Evolutionary conservation across 441 rosid genomes (phyloP).

Genomic region (Raphanus hybrid): DNA sequence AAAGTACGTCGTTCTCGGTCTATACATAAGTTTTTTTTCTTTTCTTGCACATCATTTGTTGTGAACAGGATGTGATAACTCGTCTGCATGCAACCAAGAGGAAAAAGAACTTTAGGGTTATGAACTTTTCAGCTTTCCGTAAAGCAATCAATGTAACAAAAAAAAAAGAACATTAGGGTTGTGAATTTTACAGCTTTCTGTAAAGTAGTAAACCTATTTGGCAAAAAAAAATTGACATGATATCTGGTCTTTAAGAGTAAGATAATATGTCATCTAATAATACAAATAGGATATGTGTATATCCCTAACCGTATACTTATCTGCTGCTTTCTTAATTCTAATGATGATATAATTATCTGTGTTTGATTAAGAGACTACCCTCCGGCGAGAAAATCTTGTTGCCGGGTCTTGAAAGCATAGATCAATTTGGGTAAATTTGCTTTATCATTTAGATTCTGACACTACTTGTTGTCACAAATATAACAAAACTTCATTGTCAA

Average conservation of each 20-base stretch:
- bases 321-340: no score
- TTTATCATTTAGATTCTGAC: not conserved
- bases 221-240: not conserved
- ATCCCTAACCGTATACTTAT: no score
- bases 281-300: no score
- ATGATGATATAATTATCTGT: no score
- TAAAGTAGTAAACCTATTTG: not conserved
- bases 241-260: no score
- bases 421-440: no score
- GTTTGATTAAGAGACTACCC: no score
- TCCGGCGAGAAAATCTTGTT: no score
- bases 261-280: no score
- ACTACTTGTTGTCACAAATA: slow-evolving; percentile 29
- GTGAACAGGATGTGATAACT: not conserved
- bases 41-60: not conserved
- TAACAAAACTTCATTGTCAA: slow-evolving; percentile 7
- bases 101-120: no score
- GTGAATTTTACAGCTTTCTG: not conserved
- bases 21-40: not conserved
- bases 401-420: no score
- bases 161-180: not conserved
- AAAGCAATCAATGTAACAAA: not conserved
- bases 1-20: not conserved
- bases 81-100: slow-evolving; percentile 2
- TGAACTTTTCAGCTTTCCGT: no score